A percentile compares a stretch with the other conserved stretches of the same genome.
Evolutionary conservation across 2,329 filamentous ascomycete genomes (phyloP).

Genomic region (Scedosporium dehoogii): DNA sequence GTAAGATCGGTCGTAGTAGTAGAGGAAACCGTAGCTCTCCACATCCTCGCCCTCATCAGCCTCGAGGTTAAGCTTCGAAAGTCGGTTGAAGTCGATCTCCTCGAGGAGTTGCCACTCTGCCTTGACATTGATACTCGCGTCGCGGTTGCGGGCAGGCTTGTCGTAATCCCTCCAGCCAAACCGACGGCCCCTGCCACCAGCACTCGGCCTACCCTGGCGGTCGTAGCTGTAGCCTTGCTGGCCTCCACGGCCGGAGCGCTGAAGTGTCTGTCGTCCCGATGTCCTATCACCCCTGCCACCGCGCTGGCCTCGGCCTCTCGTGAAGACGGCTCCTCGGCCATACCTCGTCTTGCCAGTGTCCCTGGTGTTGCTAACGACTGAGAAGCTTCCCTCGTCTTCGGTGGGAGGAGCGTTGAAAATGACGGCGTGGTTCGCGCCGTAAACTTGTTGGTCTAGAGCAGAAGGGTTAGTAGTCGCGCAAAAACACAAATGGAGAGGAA

Average conservation of each 20-base stretch:
- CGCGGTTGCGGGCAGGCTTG: slow-evolving; percentile 92
- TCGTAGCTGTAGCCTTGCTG: slow-evolving; percentile 59
- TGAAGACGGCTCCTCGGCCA: slow-evolving; percentile 81
- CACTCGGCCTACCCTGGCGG: slow-evolving; percentile 58
- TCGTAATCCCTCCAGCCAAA: slow-evolving; percentile 99
- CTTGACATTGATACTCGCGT: slow-evolving; percentile 93
- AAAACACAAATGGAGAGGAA: background rate
- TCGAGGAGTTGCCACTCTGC: slow-evolving; percentile 92
- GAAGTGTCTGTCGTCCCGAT: slow-evolving; percentile 51
- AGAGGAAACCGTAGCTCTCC: slow-evolving; percentile 91
- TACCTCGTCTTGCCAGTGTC: slow-evolving; percentile 80
- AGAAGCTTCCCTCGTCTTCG: slow-evolving; percentile 96
- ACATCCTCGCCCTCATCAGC: slow-evolving; percentile 91
- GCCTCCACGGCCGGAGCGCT: slow-evolving; percentile 60
- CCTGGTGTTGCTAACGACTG: slow-evolving; percentile 90
- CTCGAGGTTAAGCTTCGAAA: slow-evolving; percentile 92
- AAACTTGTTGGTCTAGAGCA: slow-evolving; percentile 78
- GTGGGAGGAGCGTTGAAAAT: slow-evolving; percentile 84
- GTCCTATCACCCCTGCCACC: slow-evolving; percentile 54
- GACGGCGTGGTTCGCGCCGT: slow-evolving; percentile 78
- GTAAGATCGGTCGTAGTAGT: slow-evolving; percentile 94
- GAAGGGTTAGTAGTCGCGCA: background rate
- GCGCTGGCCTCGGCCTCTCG: slow-evolving; percentile 71
- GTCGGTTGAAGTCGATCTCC: slow-evolving; percentile 96
- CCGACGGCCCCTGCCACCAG: slow-evolving; percentile 65